Conservation (phyloP, 148 eudicot species). For the Dysphania ambrosioides region DNA sequence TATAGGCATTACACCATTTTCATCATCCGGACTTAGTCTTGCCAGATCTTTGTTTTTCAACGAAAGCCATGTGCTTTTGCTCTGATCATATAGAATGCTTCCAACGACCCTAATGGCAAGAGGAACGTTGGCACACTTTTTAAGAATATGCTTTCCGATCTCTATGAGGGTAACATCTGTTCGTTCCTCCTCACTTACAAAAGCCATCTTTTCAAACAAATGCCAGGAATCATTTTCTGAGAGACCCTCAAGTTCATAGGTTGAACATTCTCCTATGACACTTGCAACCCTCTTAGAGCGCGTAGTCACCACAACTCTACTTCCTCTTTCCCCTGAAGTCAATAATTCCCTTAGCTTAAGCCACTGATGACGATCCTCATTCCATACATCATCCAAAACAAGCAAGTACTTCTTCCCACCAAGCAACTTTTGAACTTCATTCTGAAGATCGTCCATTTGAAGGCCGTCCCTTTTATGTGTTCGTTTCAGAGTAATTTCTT, state of each 20-base stretch:
- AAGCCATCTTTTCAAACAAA: not conserved
- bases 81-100: not conserved
- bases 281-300: not conserved
- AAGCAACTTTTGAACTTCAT: not conserved
- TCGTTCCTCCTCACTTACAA: not conserved
- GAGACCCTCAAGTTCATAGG: not conserved
- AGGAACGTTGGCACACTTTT: not conserved
- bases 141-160: not conserved
- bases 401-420: not conserved
- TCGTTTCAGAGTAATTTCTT: too few relatives aligned
- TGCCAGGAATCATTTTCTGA: not conserved
- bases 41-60: not conserved
- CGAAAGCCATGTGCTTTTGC: not conserved
- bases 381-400: slow-evolving; percentile 5
- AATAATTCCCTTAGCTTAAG: not conserved
- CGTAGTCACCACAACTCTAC: not conserved
- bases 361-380: not conserved
- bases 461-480: not conserved
- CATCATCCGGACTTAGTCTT: not conserved
- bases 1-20: not conserved
- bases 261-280: not conserved
- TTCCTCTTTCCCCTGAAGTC: not conserved
- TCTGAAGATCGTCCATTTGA: not conserved
- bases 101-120: not conserved
- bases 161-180: not conserved